phyloP scores from a whole-genome alignment of 225 moss, liverwort and hornwort genomes.

The Takakia lepidozioides region DNA sequence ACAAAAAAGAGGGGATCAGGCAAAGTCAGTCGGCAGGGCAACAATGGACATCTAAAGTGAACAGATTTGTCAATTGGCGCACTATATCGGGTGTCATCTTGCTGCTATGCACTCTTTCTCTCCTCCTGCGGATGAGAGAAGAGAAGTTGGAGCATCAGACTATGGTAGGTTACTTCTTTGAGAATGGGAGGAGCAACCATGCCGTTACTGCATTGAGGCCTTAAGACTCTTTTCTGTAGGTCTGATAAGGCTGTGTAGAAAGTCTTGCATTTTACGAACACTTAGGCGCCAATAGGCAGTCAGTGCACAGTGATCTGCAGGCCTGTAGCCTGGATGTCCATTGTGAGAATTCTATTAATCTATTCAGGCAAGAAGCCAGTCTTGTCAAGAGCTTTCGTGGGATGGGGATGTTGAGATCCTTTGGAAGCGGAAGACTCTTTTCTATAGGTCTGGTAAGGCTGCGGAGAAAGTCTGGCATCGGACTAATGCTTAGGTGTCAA shows the following conservation, averaged over 20 bases:
- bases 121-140: constrained; percentile 28
- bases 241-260: not conserved
- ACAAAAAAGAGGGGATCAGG: constrained; percentile 18
- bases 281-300: too few relatives aligned
- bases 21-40: constrained; percentile 10
- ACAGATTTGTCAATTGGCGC: constrained; percentile 22
- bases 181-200: not conserved
- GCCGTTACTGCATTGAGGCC: not conserved
- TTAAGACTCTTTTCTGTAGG: not conserved
- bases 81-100: constrained; percentile 27
- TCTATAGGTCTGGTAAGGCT: not conserved
- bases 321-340: too few relatives aligned
- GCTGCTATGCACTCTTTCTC: constrained; percentile 27
- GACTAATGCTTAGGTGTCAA: too few relatives aligned
- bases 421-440: not conserved
- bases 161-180: constrained; percentile 15
- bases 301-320: too few relatives aligned
- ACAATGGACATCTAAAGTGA: constrained; percentile 38
- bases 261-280: not conserved
- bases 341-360: too few relatives aligned
- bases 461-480: not conserved
- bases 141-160: constrained; percentile 22
- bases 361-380: too few relatives aligned
- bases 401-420: too few relatives aligned
- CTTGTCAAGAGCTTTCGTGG: too few relatives aligned